Conservation (phyloP, 2,329 filamentous ascomycete genomes). For the Talaromyces amestolkiae region DNA sequence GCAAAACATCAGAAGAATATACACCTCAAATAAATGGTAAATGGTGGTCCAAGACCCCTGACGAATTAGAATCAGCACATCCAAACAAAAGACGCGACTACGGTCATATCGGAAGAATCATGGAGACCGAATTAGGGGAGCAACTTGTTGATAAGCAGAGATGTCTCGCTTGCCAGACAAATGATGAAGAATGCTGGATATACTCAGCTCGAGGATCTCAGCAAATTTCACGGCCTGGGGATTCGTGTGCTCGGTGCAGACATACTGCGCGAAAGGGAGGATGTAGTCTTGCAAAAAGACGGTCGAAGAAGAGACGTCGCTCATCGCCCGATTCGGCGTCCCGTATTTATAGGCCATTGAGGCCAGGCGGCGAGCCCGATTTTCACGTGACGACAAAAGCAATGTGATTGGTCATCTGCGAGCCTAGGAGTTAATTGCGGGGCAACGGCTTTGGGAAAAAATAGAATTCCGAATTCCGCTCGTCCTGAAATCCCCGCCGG, state of each 20-base stretch:
- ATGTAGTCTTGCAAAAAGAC: neutral
- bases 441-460: neutral
- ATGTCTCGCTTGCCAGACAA: neutral
- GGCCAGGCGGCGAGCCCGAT: neutral
- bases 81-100: neutral
- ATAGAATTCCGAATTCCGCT: neutral
- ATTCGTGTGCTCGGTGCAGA: neutral
- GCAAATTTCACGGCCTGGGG: neutral
- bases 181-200: neutral
- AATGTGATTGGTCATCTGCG: neutral
- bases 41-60: neutral
- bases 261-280: neutral
- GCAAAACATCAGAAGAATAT: neutral
- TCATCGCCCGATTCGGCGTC: neutral
- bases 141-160: neutral
- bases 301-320: neutral
- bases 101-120: constrained; percentile 3
- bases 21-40: neutral
- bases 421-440: neutral
- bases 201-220: neutral
- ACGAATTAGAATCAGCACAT: neutral
- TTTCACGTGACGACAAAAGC: neutral
- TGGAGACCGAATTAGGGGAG: neutral
- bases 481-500: neutral
- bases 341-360: neutral